Base-by-base conservation (phyloP, 73 alveolate genomes). In the Durusdinium trenchii region DNA sequence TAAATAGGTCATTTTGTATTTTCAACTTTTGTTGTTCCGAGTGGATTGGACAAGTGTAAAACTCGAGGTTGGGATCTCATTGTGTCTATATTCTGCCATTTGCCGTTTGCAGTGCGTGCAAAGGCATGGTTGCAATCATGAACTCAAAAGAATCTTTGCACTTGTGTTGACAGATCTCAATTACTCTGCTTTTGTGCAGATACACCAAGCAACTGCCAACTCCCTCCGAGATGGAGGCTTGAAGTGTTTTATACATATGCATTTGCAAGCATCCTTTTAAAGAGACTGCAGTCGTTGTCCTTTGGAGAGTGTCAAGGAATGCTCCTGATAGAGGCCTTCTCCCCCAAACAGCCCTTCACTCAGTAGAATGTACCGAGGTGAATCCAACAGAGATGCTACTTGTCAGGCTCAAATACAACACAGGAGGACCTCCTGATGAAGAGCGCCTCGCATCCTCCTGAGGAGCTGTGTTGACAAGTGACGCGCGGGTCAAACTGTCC, bases 381-480 rank as follows among this genome's bases (percentile, higher is more conserved):
- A n/a, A n/a, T n/a, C n/a, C n/a, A n/a, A n/a, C n/a, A n/a, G n/a
- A n/a, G n/a, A n/a, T 57, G 69, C 45, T 14, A 43, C 16, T 38
- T n/a, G 46, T 9, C 52, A 84, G 94, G 94, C 78, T 10, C 54
- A 42, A 43, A n/a, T 60, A 57, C 95, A 57, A 54, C 82, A 54
- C 95, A 2, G 95, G 95, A 16, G 95, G 95, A 36, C 95, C 95
- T 62, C 95, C 95, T 32, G 95, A 86, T 60, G 61, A 23, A 35
- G 95, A 86, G 67, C 95, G 95, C 30, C 71, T 86, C 57, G 95
- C 61, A 3, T 4, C 46, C 38, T 43, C 47, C 95, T 40, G 35
- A 73, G 52, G n/a, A n/a, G n/a, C n/a, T n/a, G n/a, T n/a, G n/a
- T n/a, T n/a, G n/a, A n/a, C n/a, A n/a, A n/a, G n/a, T n/a, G n/a